Conservation (phyloP, 1,284 basidiomycete genomes). For the Tylopilus sp. region DNA sequence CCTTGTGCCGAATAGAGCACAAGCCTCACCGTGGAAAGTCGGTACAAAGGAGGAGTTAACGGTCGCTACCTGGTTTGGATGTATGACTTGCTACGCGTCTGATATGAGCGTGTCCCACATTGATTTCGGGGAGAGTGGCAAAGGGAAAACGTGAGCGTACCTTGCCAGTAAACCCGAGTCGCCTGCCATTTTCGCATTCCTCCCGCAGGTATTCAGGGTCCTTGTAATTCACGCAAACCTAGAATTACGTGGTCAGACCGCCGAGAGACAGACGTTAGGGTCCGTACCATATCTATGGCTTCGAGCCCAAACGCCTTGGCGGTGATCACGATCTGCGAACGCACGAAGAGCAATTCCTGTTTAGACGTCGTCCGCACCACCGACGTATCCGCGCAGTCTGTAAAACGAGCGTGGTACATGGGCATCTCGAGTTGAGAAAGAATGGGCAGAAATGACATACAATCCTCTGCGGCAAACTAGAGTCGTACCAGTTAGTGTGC, state of each 20-base stretch:
- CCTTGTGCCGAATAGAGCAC: neutral
- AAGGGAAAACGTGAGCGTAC: conserved; percentile 32
- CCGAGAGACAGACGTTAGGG: neutral
- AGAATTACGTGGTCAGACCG: conserved; percentile 3
- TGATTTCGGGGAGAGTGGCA: neutral
- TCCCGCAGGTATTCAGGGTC: conserved; percentile 63
- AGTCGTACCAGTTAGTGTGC: conserved; percentile 19
- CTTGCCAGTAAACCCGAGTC: conserved; percentile 84
- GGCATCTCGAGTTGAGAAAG: neutral
- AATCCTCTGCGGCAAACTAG: conserved; percentile 89
- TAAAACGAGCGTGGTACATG: conserved; percentile 5
- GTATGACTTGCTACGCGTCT: conserved; percentile 81
- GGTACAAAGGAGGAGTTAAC: conserved; percentile 83
- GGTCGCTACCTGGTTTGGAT: conserved; percentile 77
- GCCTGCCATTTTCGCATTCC: conserved; percentile 75
- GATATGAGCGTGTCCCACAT: conserved; percentile 1
- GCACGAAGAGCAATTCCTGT: conserved; percentile 76
- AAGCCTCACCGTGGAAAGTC: conserved; percentile 53
- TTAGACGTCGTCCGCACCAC: conserved; percentile 75
- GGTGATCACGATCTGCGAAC: conserved; percentile 79
- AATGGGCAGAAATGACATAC: conserved; percentile 39
- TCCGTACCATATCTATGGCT: conserved; percentile 81
- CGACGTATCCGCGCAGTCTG: conserved; percentile 82
- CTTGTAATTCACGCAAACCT: conserved; percentile 91
- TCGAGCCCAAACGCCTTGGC: conserved; percentile 82